Evolutionary conservation across 1,139 yeast genomes (phyloP).

Genomic region (Wickerhamomyces sp.): DNA sequence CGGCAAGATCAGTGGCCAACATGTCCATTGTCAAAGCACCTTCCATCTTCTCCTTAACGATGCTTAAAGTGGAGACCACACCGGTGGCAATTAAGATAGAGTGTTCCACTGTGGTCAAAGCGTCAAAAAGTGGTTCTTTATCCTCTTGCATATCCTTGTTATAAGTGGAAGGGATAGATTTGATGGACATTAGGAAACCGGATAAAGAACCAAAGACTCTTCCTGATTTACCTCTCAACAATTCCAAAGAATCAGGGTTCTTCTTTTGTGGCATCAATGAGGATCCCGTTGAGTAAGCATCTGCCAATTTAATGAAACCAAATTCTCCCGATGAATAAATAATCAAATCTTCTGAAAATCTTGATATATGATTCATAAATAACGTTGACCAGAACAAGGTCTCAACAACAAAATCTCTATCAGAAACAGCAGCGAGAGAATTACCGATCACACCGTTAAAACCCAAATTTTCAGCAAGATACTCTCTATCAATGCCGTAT

Average conservation of each 20-base stretch:
- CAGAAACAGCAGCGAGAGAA: conserved; percentile 91
- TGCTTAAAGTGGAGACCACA: conserved; percentile 77
- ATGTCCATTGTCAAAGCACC: conserved; percentile 95
- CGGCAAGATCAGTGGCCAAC: conserved; percentile 98
- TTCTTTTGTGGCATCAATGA: conserved; percentile 99
- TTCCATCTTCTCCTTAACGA: conserved; percentile 71
- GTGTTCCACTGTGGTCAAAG: conserved; percentile 85
- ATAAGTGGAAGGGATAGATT: conserved; percentile 94
- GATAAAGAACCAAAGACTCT: conserved; percentile 93
- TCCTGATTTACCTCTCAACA: conserved; percentile 94
- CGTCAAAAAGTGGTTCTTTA: conserved; percentile 94
- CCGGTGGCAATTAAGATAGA: conserved; percentile 94
- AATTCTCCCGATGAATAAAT: conserved; percentile 97
- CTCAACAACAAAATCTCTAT: conserved; percentile 96
- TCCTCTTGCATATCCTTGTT: conserved; percentile 99
- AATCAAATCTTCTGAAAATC: conserved; percentile 91
- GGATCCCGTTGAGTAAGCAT: conserved; percentile 97
- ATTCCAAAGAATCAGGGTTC: conserved; percentile 93
- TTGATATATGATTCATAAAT: conserved; percentile 90
- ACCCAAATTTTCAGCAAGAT: conserved; percentile 70
- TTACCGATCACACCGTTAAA: conserved; percentile 87
- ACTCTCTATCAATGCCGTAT: conserved; percentile 94
- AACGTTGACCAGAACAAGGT: conserved; percentile 96
- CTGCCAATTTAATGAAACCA: conserved; percentile 88
- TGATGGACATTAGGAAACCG: conserved; percentile 93